A percentile compares a stretch with the other conserved stretches of the same genome.
Conservation (phyloP, 208 protist species). For the Wallacemonas sp. region DNA sequence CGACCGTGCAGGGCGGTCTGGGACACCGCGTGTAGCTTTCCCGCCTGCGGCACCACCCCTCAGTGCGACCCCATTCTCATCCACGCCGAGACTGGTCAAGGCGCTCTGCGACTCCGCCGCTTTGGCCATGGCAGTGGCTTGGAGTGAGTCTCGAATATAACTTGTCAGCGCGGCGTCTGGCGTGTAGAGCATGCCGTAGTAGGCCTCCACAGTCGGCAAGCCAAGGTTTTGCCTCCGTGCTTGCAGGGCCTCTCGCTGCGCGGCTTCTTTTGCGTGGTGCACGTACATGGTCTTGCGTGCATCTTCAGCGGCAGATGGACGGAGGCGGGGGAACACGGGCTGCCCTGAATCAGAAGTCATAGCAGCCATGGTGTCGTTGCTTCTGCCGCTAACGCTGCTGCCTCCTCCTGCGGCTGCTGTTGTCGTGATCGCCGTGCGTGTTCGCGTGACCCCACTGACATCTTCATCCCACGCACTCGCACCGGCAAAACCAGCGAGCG, state of each 20-base stretch:
- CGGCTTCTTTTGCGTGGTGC: conserved; percentile 9
- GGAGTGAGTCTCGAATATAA: not conserved
- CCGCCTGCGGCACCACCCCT: not conserved
- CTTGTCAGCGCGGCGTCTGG: not conserved
- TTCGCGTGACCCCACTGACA: no score
- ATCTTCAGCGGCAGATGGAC: conserved; percentile 14
- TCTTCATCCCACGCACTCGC: no score
- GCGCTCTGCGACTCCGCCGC: not conserved
- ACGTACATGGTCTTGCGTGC: conserved; percentile 15
- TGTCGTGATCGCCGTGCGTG: no score
- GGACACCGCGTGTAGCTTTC: not conserved
- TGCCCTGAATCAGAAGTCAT: not conserved
- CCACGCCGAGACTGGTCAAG: not conserved
- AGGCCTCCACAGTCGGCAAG: conserved; percentile 20
- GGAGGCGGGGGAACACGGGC: conserved; percentile 39
- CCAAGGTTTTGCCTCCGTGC: conserved; percentile 17
- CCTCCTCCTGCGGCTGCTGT: no score
- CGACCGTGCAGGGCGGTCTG: not conserved
- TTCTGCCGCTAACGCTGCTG: no score
- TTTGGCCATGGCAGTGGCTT: not conserved
- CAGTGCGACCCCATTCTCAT: not conserved
- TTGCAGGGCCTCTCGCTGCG: conserved; percentile 14
- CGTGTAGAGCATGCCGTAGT: conserved; percentile 30
- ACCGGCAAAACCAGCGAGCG: no score
- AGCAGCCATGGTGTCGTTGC: not conserved